Evolutionary conservation across 805 yeast species (phyloP).

Genomic region (Candida koratica): DNA sequence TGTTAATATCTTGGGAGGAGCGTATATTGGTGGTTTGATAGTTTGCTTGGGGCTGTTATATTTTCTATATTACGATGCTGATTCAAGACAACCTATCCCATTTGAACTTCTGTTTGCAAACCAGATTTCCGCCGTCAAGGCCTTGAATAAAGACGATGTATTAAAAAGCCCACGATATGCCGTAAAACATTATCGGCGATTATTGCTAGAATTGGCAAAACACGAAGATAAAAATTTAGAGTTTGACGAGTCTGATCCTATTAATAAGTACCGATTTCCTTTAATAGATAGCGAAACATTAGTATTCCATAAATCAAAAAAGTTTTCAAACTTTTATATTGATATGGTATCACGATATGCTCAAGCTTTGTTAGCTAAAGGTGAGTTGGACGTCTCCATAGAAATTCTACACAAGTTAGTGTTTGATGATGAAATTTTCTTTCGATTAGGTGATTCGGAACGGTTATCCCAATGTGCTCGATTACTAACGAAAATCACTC

Average conservation of each 20-base stretch:
- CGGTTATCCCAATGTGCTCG: conserved; percentile 38
- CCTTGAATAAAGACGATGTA: conserved; percentile 42
- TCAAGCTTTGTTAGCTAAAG: conserved; percentile 39
- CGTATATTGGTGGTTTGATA: conserved; percentile 39
- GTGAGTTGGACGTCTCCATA: conserved; percentile 29
- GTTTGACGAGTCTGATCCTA: conserved; percentile 23
- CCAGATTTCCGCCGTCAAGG: conserved; percentile 37
- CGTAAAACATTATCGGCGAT: conserved; percentile 39
- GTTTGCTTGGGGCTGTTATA: conserved; percentile 38
- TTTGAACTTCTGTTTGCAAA: conserved; percentile 31
- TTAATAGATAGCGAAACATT: conserved; percentile 29
- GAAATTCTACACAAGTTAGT: conserved; percentile 27
- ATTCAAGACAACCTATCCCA: conserved; percentile 37
- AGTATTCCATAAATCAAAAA: conserved; percentile 25
- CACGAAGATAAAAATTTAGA: conserved; percentile 23
- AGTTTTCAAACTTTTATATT: conserved; percentile 39
- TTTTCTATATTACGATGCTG: conserved; percentile 38
- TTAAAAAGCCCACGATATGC: conserved; percentile 39
- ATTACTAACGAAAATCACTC: conserved; percentile 26
- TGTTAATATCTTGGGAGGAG: conserved; percentile 39
- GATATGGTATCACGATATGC: conserved; percentile 41
- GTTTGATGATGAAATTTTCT: conserved; percentile 34
- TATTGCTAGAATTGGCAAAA: conserved; percentile 32
- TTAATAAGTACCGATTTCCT: conserved; percentile 31
- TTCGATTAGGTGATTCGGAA: conserved; percentile 39